Conservation (phyloP, 768 basidiomycete species). For the Leccinellum albellum region DNA sequence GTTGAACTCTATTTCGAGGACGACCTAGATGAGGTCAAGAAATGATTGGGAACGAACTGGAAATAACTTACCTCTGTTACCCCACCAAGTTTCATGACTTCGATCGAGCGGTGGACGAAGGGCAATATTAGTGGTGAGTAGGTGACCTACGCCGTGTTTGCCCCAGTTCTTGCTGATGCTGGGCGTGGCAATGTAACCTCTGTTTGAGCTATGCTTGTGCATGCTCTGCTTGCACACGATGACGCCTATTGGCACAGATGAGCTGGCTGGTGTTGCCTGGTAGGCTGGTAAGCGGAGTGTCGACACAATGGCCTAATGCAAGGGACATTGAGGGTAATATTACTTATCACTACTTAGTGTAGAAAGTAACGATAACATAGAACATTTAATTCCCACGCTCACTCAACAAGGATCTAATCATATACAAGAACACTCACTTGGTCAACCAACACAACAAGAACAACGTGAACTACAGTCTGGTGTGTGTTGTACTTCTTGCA, state of each 20-base stretch:
- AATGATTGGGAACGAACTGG: neutral
- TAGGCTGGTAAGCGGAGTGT: neutral
- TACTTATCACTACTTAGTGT: constrained; percentile 87
- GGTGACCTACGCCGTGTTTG: constrained; percentile 82
- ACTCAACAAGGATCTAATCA: constrained; percentile 53
- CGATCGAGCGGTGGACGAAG: constrained; percentile 76
- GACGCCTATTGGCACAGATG: constrained; percentile 71
- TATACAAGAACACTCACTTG: no score
- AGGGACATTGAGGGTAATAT: neutral
- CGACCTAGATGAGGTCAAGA: constrained; percentile 50
- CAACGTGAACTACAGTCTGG: no score
- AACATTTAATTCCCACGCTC: neutral
- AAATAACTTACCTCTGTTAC: constrained; percentile 73
- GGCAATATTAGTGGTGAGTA: neutral
- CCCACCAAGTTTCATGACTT: constrained; percentile 76
- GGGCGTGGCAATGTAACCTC: constrained; percentile 99
- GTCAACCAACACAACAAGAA: no score
- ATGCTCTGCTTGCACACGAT: constrained; percentile 97
- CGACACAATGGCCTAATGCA: constrained; percentile 66
- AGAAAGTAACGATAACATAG: constrained; percentile 96
- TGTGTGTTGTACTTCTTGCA: no score
- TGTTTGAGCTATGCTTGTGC: constrained; percentile 68
- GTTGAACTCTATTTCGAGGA: constrained; percentile 95
- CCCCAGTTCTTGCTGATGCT: constrained; percentile 82
- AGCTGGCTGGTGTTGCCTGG: constrained; percentile 28